Percentiles rank a stretch among this genome's conserved stretches.
Conservation (phyloP, 1,139 yeast species). For the Diutina sp. region DNA sequence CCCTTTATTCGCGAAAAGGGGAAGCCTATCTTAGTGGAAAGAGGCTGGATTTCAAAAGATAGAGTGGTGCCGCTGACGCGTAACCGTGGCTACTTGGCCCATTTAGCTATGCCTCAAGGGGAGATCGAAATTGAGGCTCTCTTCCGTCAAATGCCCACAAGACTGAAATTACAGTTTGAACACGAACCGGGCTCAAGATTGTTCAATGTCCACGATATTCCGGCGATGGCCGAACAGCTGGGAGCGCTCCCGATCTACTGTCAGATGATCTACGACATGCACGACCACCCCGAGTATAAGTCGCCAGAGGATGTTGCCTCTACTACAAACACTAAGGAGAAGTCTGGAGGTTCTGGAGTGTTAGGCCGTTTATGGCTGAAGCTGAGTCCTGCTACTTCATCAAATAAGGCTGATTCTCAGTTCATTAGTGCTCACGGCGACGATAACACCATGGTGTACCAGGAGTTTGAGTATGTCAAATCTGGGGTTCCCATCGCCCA, state of each 20-base stretch:
- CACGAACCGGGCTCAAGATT: slow-evolving; percentile 53
- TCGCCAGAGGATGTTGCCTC: slow-evolving; percentile 5
- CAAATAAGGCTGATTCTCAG: slow-evolving; percentile 5
- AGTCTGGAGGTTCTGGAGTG: background rate
- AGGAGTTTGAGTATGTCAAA: slow-evolving; percentile 39
- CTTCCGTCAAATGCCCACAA: slow-evolving; percentile 57
- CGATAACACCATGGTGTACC: slow-evolving; percentile 26
- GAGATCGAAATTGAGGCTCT: slow-evolving; percentile 64
- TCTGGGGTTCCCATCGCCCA: slow-evolving; percentile 91
- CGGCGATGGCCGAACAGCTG: slow-evolving; percentile 63
- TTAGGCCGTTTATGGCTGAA: background rate
- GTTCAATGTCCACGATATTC: slow-evolving; percentile 65
- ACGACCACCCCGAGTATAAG: slow-evolving; percentile 46
- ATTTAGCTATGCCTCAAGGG: slow-evolving; percentile 62
- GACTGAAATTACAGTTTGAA: slow-evolving; percentile 64
- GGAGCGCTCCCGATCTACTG: slow-evolving; percentile 64
- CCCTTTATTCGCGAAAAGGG: slow-evolving; percentile 74
- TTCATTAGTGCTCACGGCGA: slow-evolving; percentile 5
- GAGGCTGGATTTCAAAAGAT: slow-evolving; percentile 87
- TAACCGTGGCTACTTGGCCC: slow-evolving; percentile 32
- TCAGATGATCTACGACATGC: slow-evolving; percentile 59
- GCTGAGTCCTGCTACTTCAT: background rate
- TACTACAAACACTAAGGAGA: background rate
- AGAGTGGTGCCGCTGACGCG: slow-evolving; percentile 56
- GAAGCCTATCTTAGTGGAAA: slow-evolving; percentile 56